Conservation (phyloP, 2,329 filamentous ascomycete genomes). For the Dactylellina sp. region DNA sequence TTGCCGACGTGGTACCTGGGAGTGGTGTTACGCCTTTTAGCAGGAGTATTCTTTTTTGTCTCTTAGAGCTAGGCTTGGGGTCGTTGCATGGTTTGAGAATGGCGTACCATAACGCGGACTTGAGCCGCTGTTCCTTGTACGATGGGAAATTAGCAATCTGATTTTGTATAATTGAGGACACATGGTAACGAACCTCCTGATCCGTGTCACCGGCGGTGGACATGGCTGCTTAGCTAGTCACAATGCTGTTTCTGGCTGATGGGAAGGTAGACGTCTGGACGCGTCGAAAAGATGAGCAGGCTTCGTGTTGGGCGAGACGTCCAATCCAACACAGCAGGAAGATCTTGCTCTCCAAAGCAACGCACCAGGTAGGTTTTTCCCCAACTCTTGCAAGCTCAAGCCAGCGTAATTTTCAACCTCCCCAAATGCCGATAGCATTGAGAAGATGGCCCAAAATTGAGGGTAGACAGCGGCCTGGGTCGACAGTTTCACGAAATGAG, state of each 20-base stretch:
- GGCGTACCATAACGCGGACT: slow-evolving; percentile 52
- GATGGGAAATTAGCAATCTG: slow-evolving; percentile 17
- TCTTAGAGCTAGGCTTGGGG: not conserved
- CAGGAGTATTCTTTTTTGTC: slow-evolving; percentile 22
- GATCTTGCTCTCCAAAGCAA: too few relatives aligned
- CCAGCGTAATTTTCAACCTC: too few relatives aligned
- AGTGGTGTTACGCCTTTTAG: slow-evolving; percentile 69
- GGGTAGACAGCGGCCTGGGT: not conserved
- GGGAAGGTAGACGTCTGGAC: slow-evolving; percentile 4
- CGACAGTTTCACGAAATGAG: slow-evolving; percentile 27
- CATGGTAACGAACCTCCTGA: slow-evolving; percentile 42
- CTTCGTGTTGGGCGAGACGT: slow-evolving; percentile 20
- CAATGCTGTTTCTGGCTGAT: not conserved
- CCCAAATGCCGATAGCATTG: too few relatives aligned
- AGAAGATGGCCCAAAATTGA: not conserved
- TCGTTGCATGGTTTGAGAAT: not conserved
- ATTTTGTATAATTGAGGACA: not conserved
- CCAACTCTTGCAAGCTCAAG: too few relatives aligned
- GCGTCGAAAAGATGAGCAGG: slow-evolving; percentile 1
- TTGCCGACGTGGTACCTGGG: slow-evolving; percentile 87
- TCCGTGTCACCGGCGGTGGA: slow-evolving; percentile 34
- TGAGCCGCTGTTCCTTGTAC: slow-evolving; percentile 49
- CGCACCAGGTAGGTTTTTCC: too few relatives aligned
- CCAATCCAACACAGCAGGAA: slow-evolving; percentile 28
- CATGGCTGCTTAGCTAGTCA: slow-evolving; percentile 29